phyloP scores from a whole-genome alignment of 139 green algal species.

The Spirogloea muscicola region DNA sequence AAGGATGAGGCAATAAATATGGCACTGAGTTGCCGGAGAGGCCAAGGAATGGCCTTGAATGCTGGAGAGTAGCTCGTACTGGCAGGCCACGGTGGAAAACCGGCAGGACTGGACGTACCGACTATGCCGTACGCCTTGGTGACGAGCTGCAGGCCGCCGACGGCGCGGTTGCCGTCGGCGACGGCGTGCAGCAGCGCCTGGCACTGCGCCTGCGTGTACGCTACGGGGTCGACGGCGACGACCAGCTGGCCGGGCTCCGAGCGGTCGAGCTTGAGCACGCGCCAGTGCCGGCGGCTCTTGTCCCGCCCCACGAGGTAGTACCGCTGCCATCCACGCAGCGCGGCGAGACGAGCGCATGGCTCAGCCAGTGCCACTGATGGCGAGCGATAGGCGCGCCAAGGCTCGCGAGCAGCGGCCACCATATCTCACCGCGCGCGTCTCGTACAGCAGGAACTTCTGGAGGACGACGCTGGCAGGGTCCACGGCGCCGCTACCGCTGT shows the following conservation, averaged over 20 bases:
- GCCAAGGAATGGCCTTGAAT: neutral
- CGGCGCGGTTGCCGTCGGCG: conserved; percentile 36
- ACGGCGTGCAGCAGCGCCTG: conserved; percentile 24
- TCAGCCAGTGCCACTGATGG: no score
- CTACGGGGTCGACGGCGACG: conserved; percentile 27
- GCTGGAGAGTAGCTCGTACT: no score
- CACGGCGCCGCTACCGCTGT: no score
- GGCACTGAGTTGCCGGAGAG: neutral
- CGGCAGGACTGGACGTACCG: no score
- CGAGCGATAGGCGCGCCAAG: no score
- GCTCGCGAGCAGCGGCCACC: no score
- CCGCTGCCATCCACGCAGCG: no score
- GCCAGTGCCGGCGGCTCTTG: conserved; percentile 42
- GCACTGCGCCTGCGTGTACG: conserved; percentile 42
- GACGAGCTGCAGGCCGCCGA: conserved; percentile 44
- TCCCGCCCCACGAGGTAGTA: conserved; percentile 45
- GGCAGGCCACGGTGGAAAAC: no score
- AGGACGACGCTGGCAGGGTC: conserved; percentile 1
- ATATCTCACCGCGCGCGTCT: conserved; percentile 16
- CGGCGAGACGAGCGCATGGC: no score
- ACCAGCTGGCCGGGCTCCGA: conserved; percentile 47
- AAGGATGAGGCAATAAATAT: neutral
- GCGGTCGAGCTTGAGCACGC: conserved; percentile 49
- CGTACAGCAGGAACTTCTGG: conserved; percentile 27
- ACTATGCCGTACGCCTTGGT: conserved; percentile 50